A percentile compares a stretch with the other conserved stretches of the same genome.
phyloP scores from a whole-genome alignment of 306 rosid species.

The Cicer arietinum region DNA sequence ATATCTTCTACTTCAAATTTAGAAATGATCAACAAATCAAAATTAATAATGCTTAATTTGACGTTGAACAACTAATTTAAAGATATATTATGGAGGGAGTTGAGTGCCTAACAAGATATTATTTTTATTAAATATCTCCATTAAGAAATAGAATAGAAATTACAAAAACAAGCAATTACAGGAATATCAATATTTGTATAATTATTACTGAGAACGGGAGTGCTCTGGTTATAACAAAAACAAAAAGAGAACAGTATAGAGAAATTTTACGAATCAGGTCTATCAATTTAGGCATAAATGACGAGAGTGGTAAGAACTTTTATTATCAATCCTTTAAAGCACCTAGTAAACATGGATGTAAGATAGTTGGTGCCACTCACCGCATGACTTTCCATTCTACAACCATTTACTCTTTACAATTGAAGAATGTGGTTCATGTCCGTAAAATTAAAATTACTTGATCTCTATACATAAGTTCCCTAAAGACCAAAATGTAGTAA shows the following conservation, averaged over 20 bases:
- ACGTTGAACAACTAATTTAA: slow-evolving; percentile 17
- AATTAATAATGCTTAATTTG: slow-evolving; percentile 10
- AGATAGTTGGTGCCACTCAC: not conserved
- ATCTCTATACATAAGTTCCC: not conserved
- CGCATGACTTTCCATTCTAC: not conserved
- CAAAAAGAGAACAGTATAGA: not conserved
- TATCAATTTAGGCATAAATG: not conserved
- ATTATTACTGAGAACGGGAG: not conserved
- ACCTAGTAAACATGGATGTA: no score
- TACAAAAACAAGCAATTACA: slow-evolving; percentile 5
- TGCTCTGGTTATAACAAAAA: slow-evolving; percentile 20
- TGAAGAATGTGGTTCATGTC: not conserved
- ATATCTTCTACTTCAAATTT: slow-evolving; percentile 9
- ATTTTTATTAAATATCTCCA: slow-evolving; percentile 27
- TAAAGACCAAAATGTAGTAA: not conserved
- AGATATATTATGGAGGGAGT: slow-evolving; percentile 25
- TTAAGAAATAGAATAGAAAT: slow-evolving; percentile 37
- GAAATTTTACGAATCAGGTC: slow-evolving; percentile 1
- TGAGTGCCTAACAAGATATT: slow-evolving; percentile 13
- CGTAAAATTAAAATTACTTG: not conserved
- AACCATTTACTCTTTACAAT: not conserved
- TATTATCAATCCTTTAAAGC: no score
- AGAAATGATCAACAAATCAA: slow-evolving; percentile 25
- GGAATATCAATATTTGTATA: slow-evolving; percentile 18
- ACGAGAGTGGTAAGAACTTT: no score